Evolutionary conservation across 2,329 filamentous ascomycete species (phyloP).

Genomic region (Purpureocillium takamizusanense): DNA sequence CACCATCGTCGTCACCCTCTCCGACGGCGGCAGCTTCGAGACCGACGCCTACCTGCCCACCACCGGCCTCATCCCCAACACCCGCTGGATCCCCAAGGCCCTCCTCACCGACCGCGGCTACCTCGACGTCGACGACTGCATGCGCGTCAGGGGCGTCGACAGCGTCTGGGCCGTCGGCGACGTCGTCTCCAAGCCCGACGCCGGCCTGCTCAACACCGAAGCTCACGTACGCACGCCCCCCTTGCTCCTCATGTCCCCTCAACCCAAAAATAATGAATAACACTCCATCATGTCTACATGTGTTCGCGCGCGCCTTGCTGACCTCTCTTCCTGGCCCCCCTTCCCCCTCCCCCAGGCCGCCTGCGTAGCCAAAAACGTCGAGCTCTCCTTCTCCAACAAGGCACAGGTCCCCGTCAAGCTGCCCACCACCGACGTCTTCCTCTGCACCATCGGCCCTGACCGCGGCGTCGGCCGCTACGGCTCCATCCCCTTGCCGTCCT

Average conservation of each 20-base stretch:
- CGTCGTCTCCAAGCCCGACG: slow-evolving; percentile 39
- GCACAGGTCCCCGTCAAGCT: slow-evolving; percentile 33
- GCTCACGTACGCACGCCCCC: slow-evolving; percentile 32
- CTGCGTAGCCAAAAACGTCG: slow-evolving; percentile 44
- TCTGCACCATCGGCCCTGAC: slow-evolving; percentile 38
- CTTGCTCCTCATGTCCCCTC: not conserved
- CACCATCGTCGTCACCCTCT: slow-evolving; percentile 38
- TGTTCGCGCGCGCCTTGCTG: no score
- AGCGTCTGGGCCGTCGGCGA: slow-evolving; percentile 47
- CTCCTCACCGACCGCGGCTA: slow-evolving; percentile 35
- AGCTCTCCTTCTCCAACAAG: slow-evolving; percentile 35
- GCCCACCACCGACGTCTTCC: slow-evolving; percentile 38
- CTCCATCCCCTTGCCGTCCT: slow-evolving; percentile 37
- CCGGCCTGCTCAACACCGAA: slow-evolving; percentile 52
- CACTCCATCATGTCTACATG: no score
- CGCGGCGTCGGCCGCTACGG: slow-evolving; percentile 41
- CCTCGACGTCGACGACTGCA: slow-evolving; percentile 40
- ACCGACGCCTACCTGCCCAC: slow-evolving; percentile 51
- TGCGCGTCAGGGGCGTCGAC: slow-evolving; percentile 33
- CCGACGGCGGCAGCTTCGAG: slow-evolving; percentile 33
- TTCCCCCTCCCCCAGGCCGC: slow-evolving; percentile 24
- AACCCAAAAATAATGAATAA: not conserved
- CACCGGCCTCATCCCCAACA: slow-evolving; percentile 45
- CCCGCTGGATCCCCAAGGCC: slow-evolving; percentile 37
- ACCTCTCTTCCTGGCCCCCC: no score